A percentile compares a stretch with the other conserved stretches of the same genome.
Conservation (phyloP, 208 protist genomes). For the Crithidia sp. region DNA sequence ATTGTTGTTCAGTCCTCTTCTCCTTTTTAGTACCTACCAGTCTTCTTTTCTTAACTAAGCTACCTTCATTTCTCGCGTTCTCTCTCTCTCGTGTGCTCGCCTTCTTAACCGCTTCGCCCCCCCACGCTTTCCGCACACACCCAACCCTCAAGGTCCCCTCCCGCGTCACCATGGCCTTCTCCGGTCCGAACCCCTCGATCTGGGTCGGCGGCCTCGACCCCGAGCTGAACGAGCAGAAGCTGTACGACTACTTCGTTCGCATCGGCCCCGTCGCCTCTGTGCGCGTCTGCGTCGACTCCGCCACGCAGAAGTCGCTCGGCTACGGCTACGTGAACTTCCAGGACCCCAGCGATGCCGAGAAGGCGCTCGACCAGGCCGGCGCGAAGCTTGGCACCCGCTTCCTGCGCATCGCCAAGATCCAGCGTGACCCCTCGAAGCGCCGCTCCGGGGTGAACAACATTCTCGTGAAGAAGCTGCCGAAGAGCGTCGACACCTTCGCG, state of each 20-base stretch:
- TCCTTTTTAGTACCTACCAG: neutral
- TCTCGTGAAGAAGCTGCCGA: conserved; percentile 98
- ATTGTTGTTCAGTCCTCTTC: neutral
- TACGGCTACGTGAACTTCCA: conserved; percentile 99
- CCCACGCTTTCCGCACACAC: too few species aligned
- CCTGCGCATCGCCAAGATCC: conserved; percentile 98
- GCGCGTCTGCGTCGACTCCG: conserved; percentile 97
- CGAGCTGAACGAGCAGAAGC: conserved; percentile 94
- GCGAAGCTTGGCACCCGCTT: conserved; percentile 92
- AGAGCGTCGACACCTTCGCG: conserved; percentile 95
- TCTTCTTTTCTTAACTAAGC: neutral
- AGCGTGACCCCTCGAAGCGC: conserved; percentile 98
- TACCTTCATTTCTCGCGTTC: too few species aligned
- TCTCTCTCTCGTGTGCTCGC: too few species aligned
- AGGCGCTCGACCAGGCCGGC: conserved; percentile 98
- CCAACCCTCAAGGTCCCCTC: too few species aligned
- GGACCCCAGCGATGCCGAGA: conserved; percentile 97
- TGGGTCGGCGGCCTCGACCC: conserved; percentile 98
- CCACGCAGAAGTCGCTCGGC: conserved; percentile 97
- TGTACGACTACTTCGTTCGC: conserved; percentile 98
- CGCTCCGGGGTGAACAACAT: conserved; percentile 98
- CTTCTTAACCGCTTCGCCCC: too few species aligned
- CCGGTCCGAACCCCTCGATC: conserved; percentile 93
- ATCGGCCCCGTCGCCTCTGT: conserved; percentile 98
- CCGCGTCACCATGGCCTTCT: conserved; percentile 49